Conservation (phyloP, 2,329 filamentous ascomycete species). For the Cladosporium velox region DNA sequence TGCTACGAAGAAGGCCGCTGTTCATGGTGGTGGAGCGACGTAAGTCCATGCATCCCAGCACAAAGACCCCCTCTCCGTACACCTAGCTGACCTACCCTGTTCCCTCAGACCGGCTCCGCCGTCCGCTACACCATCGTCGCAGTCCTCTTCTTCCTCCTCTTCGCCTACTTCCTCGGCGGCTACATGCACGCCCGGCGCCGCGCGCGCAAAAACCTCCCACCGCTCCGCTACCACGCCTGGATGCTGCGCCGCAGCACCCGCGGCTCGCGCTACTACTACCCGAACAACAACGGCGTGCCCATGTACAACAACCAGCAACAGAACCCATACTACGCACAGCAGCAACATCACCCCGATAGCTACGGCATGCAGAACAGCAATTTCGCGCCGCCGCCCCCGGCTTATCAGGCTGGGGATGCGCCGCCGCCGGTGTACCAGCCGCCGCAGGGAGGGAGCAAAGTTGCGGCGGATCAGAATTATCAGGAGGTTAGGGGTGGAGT, state of each 20-base stretch:
- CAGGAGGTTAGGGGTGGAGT: conserved; percentile 21
- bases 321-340: conserved; percentile 25
- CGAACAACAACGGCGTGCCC: conserved; percentile 24
- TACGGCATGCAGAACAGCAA: conserved; percentile 33
- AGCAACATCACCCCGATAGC: conserved; percentile 10
- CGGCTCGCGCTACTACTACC: conserved; percentile 1
- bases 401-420: conserved; percentile 35
- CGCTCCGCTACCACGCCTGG: conserved; percentile 68
- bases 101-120: conserved; percentile 61
- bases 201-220: conserved; percentile 64
- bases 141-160: conserved; percentile 59
- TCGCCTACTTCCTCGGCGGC: conserved; percentile 65
- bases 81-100: neutral
- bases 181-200: conserved; percentile 70
- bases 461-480: conserved; percentile 38
- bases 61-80: neutral
- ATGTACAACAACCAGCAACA: conserved; percentile 21
- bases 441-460: conserved; percentile 38
- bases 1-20: conserved; percentile 18
- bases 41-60: conserved; percentile 21
- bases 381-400: conserved; percentile 36
- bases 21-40: conserved; percentile 32
- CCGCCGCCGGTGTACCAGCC: conserved; percentile 41
- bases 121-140: conserved; percentile 73
- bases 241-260: conserved; percentile 31